These are phyloP conservation scores for Globisporangium okanoganense DNA, from an alignment of 352 stramenopile genomes.

Conservation along the genomic window DNA sequence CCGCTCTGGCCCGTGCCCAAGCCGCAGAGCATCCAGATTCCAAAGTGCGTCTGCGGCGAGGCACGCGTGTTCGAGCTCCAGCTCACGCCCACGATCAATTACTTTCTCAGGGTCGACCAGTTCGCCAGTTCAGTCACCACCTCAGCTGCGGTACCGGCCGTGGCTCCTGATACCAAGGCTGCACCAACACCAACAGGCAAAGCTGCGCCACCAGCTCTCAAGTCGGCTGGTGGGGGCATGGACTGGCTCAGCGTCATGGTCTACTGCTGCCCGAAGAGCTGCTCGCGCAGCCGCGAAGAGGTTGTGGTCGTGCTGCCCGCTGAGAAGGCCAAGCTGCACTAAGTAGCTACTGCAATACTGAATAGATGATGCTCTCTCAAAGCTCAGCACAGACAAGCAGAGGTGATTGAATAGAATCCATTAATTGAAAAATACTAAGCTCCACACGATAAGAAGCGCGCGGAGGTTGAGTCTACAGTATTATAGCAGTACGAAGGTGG, in stretches of 20 bases:
- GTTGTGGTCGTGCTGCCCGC: conserved; percentile 63
- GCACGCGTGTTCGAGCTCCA: conserved; percentile 79
- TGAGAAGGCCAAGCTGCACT: conserved; percentile 8
- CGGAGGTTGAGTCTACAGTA: neutral
- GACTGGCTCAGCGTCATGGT: conserved; percentile 80
- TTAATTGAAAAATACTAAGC: neutral
- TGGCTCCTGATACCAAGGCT: neutral
- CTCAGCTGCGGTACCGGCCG: conserved; percentile 11
- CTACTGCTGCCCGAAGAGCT: conserved; percentile 74
- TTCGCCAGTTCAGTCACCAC: conserved; percentile 22
- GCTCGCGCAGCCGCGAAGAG: conserved; percentile 54
- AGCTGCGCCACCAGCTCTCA: neutral
- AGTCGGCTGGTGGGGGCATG: conserved; percentile 43
- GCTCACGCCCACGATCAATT: conserved; percentile 80
- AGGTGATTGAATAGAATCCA: neutral
- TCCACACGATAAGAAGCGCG: neutral
- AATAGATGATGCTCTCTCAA: neutral
- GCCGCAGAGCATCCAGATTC: conserved; percentile 43
- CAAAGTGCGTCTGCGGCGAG: conserved; percentile 53
- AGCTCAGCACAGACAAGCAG: neutral
- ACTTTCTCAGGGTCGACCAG: conserved; percentile 83
- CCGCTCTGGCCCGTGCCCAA: conserved; percentile 69
- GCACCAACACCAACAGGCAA: conserved; percentile 1
- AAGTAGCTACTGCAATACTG: neutral
- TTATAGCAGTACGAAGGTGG: neutral